These are phyloP conservation scores for Rosa multiflora DNA, from an alignment of 306 rosid species.

Conservation along the genomic window DNA sequence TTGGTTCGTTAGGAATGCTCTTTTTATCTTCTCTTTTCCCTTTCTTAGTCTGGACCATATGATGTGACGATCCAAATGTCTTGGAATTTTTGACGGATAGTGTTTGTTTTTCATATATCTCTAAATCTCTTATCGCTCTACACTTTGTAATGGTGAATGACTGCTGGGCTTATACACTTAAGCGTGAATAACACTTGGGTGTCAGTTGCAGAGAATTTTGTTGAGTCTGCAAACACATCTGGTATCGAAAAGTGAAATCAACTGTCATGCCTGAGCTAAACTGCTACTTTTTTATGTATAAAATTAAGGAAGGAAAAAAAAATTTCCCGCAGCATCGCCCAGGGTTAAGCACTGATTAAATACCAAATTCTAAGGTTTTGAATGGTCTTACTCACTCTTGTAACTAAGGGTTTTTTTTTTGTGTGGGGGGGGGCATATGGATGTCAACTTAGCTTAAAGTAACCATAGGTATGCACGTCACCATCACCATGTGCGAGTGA, in stretches of 20 bases:
- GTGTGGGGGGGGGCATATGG: neutral
- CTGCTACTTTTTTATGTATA: too few species aligned
- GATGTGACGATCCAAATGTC: slow-evolving; percentile 6
- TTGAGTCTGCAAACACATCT: neutral
- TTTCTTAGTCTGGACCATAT: slow-evolving; percentile 11
- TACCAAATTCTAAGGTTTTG: too few species aligned
- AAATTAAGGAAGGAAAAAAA: too few species aligned
- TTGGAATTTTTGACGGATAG: slow-evolving; percentile 24
- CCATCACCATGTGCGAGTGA: slow-evolving; percentile 22
- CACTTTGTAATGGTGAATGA: neutral
- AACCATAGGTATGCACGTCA: slow-evolving; percentile 24
- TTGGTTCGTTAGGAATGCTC: slow-evolving; percentile 51
- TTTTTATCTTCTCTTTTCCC: neutral
- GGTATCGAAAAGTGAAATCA: neutral
- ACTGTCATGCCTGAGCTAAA: neutral
- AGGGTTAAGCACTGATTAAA: too few species aligned
- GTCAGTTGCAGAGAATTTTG: neutral
- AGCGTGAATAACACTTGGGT: neutral
- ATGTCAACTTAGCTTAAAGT: neutral
- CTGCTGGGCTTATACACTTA: neutral
- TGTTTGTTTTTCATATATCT: neutral
- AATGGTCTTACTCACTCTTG: too few species aligned
- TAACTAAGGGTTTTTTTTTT: too few species aligned
- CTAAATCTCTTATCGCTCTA: neutral
- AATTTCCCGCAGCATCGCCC: too few species aligned